A percentile compares a stretch with the other conserved stretches of the same genome.
Conservation (phyloP, 148 eudicot genomes). For the Dianthus caryophyllus region DNA sequence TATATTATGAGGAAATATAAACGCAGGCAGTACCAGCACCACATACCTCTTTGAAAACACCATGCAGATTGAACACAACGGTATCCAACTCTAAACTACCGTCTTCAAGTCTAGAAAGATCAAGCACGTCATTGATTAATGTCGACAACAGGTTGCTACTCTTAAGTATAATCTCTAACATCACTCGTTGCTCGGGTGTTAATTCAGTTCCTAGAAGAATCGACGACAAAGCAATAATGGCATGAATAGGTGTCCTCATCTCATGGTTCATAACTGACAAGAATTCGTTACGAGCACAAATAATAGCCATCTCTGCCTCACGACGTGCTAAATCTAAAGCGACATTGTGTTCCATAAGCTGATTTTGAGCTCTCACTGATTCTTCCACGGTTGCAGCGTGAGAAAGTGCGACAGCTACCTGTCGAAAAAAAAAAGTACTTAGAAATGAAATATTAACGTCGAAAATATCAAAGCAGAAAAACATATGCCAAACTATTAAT, state of each 20-base stretch:
- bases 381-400: conserved; percentile 86
- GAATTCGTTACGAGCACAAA: conserved; percentile 80
- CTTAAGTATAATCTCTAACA: conserved; percentile 70
- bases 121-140: conserved; percentile 78
- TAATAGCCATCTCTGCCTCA: conserved; percentile 77
- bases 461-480: background rate
- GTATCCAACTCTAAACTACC: conserved; percentile 67
- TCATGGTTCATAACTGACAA: conserved; percentile 85
- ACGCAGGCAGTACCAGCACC: too few species aligned
- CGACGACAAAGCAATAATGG: conserved; percentile 65
- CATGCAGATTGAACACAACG: conserved; percentile 55
- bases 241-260: conserved; percentile 98
- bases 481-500: background rate
- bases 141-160: conserved; percentile 72
- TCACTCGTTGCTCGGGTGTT: conserved; percentile 72
- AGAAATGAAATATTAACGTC: background rate
- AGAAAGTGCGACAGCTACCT: conserved; percentile 95
- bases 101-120: conserved; percentile 86
- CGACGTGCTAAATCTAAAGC: conserved; percentile 64
- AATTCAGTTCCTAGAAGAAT: conserved; percentile 71
- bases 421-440: background rate
- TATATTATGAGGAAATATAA: background rate
- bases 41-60: conserved; percentile 58
- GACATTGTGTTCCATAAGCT: conserved; percentile 71
- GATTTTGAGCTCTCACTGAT: conserved; percentile 73